Base-by-base conservation (phyloP, 2,329 filamentous ascomycete species). In the Verticillium nubilum region DNA sequence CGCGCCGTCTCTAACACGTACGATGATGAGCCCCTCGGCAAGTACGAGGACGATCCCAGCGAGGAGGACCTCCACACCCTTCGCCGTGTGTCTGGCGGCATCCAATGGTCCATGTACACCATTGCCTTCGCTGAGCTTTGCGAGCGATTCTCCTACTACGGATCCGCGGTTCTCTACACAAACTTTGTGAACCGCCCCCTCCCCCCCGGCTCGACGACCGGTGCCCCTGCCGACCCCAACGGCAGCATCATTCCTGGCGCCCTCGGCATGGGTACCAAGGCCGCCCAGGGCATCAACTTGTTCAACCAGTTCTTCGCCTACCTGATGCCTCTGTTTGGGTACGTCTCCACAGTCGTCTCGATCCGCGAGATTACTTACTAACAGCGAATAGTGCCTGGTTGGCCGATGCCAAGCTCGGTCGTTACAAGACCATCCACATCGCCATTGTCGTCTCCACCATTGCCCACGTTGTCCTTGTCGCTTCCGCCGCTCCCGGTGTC, bases 101-200 rank as follows among this genome's bases (percentile, higher is more conserved):
- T 92, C 62, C 85, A 86, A 55, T 86, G 82, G 80, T 76, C 80
- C 58, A 82, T 87, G 60, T 92, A 86, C 74, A 86, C 85, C 27
- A 84, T 92, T 61, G 88, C 87, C 54, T 86, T 91, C 62, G 84
- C 89, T 61, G 89, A 92, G 73, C 76, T 91, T 59, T 90, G 86
- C 75, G 89, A 92, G 75, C 86, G 89, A 55, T 91, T 90, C 74
- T 88, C 86, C 15, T 92, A 91, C 82, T 91, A 92, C 68, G 89
- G 89, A 58, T 87, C 86, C 4, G 82, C 84, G 52, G 80, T 87
- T 31, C 78, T 90, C 29, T 90, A 87, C 83, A 85, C 84, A 69
- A 88, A 88, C 73, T 88, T 85, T 67, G 81, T 88, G 67, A 81
- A 84, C 65, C 77, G 81, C 57, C 74, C 77, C 31, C 73, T 87